Evolutionary conservation across 2,329 filamentous ascomycete genomes (phyloP).

Genomic region (Fusarium hostae): DNA sequence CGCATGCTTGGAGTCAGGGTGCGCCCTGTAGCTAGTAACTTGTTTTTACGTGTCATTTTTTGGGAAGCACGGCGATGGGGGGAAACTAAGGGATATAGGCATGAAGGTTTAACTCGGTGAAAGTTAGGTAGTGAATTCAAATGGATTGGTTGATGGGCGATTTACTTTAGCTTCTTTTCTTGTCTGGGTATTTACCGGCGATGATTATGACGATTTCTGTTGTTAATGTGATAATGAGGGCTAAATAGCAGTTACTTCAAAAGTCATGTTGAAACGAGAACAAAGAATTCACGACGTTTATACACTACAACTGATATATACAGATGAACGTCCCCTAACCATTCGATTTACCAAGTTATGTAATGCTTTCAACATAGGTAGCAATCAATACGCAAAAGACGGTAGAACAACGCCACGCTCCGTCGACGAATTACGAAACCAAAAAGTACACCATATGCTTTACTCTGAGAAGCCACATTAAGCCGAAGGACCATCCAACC

Average conservation of each 20-base stretch:
- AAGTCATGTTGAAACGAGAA: not conserved
- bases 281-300: constrained; percentile 5
- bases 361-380: constrained; percentile 11
- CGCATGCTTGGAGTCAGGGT: constrained; percentile 27
- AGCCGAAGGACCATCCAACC: not conserved
- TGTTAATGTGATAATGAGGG: not conserved
- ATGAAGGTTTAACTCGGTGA: constrained; percentile 41
- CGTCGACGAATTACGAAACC: constrained; percentile 23
- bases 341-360: not conserved
- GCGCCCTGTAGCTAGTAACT: constrained; percentile 35
- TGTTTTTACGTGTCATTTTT: constrained; percentile 36
- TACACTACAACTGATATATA: constrained; percentile 32
- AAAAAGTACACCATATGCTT: constrained; percentile 11
- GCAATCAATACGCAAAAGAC: constrained; percentile 21
- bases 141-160: constrained; percentile 37
- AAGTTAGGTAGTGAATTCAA: constrained; percentile 42
- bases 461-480: constrained; percentile 9
- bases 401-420: constrained; percentile 36
- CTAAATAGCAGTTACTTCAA: not conserved
- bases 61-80: constrained; percentile 44
- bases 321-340: not conserved
- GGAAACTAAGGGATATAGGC: constrained; percentile 37
- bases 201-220: not conserved
- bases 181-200: not conserved
- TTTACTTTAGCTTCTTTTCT: not conserved